phyloP scores from a whole-genome alignment of 805 yeast genomes.

The Kazachstania martiniae region DNA sequence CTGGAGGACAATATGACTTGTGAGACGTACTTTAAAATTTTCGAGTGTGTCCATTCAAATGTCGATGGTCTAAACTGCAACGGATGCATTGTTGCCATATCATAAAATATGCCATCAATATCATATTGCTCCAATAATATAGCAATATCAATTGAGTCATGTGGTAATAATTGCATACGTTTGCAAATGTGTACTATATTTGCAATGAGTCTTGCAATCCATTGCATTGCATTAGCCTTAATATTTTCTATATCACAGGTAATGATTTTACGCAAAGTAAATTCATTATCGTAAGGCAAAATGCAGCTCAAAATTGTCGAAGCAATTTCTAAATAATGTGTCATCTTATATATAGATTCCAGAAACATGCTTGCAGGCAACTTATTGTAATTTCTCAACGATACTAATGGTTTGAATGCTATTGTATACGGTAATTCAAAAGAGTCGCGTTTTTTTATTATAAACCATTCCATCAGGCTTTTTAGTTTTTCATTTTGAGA shows the following conservation, averaged over 20 bases:
- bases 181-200: conserved; percentile 11
- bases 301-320: conserved; percentile 7
- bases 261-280: too few relatives aligned
- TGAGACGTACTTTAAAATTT: too few relatives aligned
- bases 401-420: conserved; percentile 18
- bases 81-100: too few relatives aligned
- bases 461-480: conserved; percentile 14
- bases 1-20: too few relatives aligned
- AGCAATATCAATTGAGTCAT: conserved; percentile 9
- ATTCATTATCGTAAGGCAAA: conserved; percentile 10
- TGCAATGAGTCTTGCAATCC: conserved; percentile 11
- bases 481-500: conserved; percentile 6
- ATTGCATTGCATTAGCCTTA: conserved; percentile 5
- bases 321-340: conserved; percentile 11
- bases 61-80: too few relatives aligned
- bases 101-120: conserved; percentile 21
- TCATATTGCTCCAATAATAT: conserved; percentile 18
- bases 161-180: conserved; percentile 9
- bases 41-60: too few relatives aligned
- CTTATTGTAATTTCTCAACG: conserved; percentile 12
- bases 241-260: background rate
- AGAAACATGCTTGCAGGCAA: conserved; percentile 13
- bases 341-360: conserved; percentile 15
- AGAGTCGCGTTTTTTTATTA: conserved; percentile 12
- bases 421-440: conserved; percentile 17